These are phyloP conservation scores for Cercospora beticola DNA, from an alignment of 2,329 filamentous ascomycete genomes.

Conservation along the genomic window DNA sequence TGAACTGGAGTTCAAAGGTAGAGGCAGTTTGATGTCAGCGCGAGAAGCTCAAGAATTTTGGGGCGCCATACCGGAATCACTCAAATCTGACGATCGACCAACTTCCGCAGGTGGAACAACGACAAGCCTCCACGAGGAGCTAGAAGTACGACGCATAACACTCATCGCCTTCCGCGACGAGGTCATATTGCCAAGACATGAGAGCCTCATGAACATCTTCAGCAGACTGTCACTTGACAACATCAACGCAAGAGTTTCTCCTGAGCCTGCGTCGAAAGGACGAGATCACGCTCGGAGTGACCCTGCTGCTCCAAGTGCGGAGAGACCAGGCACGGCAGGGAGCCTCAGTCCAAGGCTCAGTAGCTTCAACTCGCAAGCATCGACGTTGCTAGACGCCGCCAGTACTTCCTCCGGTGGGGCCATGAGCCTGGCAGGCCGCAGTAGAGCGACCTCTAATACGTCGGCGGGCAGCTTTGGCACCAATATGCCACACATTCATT, in stretches of 20 bases:
- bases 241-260: conserved; percentile 48
- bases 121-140: conserved; percentile 55
- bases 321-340: conserved; percentile 64
- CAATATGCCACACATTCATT: conserved; percentile 39
- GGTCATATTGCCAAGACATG: conserved; percentile 84
- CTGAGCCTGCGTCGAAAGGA: conserved; percentile 27
- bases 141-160: conserved; percentile 87
- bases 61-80: conserved; percentile 62
- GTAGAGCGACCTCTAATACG: conserved; percentile 83
- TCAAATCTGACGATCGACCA: conserved; percentile 45
- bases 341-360: conserved; percentile 72
- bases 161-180: conserved; percentile 85
- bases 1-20: conserved; percentile 88
- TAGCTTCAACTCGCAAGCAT: conserved; percentile 76
- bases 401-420: conserved; percentile 48
- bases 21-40: conserved; percentile 72
- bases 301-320: conserved; percentile 35
- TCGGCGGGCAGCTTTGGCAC: conserved; percentile 50
- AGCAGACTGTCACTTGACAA: conserved; percentile 85
- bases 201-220: conserved; percentile 84
- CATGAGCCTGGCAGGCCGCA: conserved; percentile 56
- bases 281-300: conserved; percentile 36
- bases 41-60: conserved; percentile 88
- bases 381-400: conserved; percentile 70
- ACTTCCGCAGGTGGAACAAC: conserved; percentile 42